Evolutionary conservation across 768 basidiomycete genomes (phyloP).

Genomic region (Sutorius australiensis): DNA sequence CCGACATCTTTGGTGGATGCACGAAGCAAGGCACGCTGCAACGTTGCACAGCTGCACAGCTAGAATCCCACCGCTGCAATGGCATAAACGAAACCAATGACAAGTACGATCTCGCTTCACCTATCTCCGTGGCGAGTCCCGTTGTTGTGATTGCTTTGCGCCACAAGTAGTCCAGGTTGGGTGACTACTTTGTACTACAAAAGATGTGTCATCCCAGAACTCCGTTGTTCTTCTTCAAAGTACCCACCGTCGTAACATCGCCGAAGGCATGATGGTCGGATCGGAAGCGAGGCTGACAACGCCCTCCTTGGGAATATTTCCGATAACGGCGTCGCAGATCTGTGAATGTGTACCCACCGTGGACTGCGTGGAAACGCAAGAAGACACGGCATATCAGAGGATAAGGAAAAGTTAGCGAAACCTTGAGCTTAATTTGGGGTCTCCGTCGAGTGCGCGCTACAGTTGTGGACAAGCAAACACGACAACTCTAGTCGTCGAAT

Average conservation of each 20-base stretch:
- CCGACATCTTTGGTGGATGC: not conserved
- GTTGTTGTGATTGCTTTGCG: not conserved
- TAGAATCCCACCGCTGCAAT: not conserved
- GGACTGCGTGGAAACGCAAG: not conserved
- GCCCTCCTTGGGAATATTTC: not conserved
- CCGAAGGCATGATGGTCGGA: not conserved
- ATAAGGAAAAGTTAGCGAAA: not conserved
- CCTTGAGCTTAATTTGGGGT: not conserved
- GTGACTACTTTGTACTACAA: not conserved
- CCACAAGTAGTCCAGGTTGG: not conserved
- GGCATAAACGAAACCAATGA: not conserved
- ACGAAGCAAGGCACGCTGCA: not conserved
- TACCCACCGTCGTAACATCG: not conserved
- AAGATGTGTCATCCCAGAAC: not conserved
- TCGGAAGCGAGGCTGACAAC: not conserved
- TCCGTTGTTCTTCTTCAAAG: conserved; percentile 3
- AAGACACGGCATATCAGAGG: not conserved
- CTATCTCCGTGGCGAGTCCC: not conserved
- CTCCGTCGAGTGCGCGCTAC: too few species aligned
- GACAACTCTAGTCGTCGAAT: too few species aligned
- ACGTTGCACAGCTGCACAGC: conserved; percentile 1
- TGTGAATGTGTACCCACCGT: not conserved
- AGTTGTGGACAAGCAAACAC: too few species aligned
- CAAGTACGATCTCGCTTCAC: too few species aligned
- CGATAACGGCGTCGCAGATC: conserved; percentile 2